Evolutionary conservation across 164 flowering plant genomes (phyloP), one percentile per base, ranked within the genome.

Genomic region (Cinnamomum micranthum): DNA sequence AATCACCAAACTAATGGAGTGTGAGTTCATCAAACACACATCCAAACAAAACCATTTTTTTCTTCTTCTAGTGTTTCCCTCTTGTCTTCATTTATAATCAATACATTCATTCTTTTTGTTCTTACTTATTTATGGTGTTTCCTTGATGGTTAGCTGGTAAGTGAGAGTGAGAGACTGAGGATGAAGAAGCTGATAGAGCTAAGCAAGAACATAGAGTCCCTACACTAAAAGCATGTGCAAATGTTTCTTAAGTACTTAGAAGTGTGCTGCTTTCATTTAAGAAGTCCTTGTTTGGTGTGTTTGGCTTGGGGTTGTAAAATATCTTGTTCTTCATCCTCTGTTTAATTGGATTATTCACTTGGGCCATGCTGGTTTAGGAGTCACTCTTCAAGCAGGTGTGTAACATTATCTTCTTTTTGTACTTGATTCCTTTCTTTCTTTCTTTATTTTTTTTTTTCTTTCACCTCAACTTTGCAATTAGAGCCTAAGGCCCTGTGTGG

Each of bases 181-280:
- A 80, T 92, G 90, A 88, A 87, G 84, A 91, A 91, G 87, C 83
- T 92, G 85, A 94, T 92, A 75, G 98, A 92, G 81, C 85, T 92
- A 76, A 89, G 89, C 92, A 91, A 86, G 84, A 80, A 83, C 72
- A 85, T 92, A 3, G 94, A 89, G 28, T 81, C 86, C 19, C 78
- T 89, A 9, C 69, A 73, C 33, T 87, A 74, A 85, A 47, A 14
- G 20, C 73, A 52, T 69, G 68, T 70, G 74, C 72, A 50, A 31
- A 64, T 71, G 55, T 71, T 60, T 35, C 17, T 66, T n/a, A 77
- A 25, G 41, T 22, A 6, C 11, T 51, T 66, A 73, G 71, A 69
- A 51, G 63, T 59, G 81, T 79, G 84, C n/a, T 79, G 81, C n/a
- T 84, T 20, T 73, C 77, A 73, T 20, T 73, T 70, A 74, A 62